phyloP scores from a whole-genome alignment of 352 stramenopile species.

The Thalassiosira exigua region DNA sequence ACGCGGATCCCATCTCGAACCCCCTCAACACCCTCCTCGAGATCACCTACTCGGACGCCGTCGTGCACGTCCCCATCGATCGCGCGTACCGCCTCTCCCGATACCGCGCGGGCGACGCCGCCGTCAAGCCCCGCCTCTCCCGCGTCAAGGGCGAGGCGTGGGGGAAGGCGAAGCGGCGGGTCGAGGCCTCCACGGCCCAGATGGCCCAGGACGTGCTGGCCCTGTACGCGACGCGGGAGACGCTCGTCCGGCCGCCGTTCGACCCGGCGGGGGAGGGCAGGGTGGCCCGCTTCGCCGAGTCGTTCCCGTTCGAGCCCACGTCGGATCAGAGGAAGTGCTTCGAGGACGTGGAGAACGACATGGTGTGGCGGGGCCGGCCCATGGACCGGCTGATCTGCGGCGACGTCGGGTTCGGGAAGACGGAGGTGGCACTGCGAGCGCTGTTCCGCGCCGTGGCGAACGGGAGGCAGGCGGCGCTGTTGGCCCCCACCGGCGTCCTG shows the following conservation, averaged over 20 bases:
- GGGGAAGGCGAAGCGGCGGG: constrained; percentile 73
- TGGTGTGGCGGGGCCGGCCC: constrained; percentile 85
- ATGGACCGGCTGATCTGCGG: constrained; percentile 88
- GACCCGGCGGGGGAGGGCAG: constrained; percentile 64
- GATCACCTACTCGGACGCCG: constrained; percentile 71
- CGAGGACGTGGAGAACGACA: constrained; percentile 87
- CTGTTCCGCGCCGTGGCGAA: constrained; percentile 81
- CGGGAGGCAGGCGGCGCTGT: constrained; percentile 82
- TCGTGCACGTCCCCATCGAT: constrained; percentile 83
- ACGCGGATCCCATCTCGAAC: constrained; percentile 77
- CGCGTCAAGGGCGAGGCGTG: constrained; percentile 74
- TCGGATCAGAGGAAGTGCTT: constrained; percentile 84
- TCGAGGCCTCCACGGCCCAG: constrained; percentile 74
- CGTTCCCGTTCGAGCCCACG: constrained; percentile 81
- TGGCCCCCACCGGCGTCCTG: constrained; percentile 87
- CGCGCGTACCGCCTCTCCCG: constrained; percentile 73
- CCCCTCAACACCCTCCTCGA: constrained; percentile 72
- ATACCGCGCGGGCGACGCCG: constrained; percentile 72
- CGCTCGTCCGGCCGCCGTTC: constrained; percentile 66
- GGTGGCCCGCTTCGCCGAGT: constrained; percentile 75
- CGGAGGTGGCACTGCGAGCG: constrained; percentile 86
- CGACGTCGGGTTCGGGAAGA: constrained; percentile 88
- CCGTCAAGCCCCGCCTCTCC: constrained; percentile 72
- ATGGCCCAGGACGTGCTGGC: constrained; percentile 82
- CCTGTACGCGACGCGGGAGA: constrained; percentile 80